Evolutionary conservation across 2,329 filamentous ascomycete species (phyloP).

Genomic region (Epichloe baconii): DNA sequence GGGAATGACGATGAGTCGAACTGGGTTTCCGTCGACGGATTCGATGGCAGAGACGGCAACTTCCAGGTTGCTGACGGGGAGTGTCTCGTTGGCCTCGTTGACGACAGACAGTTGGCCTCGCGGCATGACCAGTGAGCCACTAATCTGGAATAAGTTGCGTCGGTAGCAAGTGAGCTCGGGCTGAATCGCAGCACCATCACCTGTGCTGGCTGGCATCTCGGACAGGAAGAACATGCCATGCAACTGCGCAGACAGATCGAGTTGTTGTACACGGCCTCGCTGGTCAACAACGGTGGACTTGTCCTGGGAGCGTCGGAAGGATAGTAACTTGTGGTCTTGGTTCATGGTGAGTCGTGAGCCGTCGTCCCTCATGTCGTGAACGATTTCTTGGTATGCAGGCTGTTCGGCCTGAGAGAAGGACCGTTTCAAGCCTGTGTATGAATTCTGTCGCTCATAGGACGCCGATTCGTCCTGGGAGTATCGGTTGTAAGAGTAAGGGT

Average conservation of each 20-base stretch:
- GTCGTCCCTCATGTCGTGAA: constrained; percentile 47
- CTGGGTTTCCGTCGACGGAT: constrained; percentile 81
- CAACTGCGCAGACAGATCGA: constrained; percentile 58
- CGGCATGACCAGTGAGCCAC: constrained; percentile 73
- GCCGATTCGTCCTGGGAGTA: constrained; percentile 43
- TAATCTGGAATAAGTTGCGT: constrained; percentile 91
- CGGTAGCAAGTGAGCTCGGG: constrained; percentile 92
- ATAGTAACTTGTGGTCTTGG: constrained; percentile 48
- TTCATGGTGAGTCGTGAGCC: constrained; percentile 42
- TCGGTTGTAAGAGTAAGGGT: constrained; percentile 38
- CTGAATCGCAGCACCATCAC: constrained; percentile 46
- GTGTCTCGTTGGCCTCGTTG: constrained; percentile 70
- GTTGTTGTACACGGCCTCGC: constrained; percentile 45
- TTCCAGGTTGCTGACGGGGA: constrained; percentile 72
- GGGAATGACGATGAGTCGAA: constrained; percentile 90
- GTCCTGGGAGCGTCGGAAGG: constrained; percentile 43
- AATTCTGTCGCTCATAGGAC: constrained; percentile 39
- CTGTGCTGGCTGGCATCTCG: constrained; percentile 55
- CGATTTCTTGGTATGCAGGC: constrained; percentile 45
- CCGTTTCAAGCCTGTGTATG: constrained; percentile 43
- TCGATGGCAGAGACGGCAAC: constrained; percentile 85
- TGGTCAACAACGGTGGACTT: constrained; percentile 48
- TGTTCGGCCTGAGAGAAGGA: constrained; percentile 43
- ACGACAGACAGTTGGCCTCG: constrained; percentile 67
- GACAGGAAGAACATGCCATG: constrained; percentile 85